Evolutionary conservation across 345 rosid species (phyloP).

Genomic region (Cardamine chenopodiifolia): DNA sequence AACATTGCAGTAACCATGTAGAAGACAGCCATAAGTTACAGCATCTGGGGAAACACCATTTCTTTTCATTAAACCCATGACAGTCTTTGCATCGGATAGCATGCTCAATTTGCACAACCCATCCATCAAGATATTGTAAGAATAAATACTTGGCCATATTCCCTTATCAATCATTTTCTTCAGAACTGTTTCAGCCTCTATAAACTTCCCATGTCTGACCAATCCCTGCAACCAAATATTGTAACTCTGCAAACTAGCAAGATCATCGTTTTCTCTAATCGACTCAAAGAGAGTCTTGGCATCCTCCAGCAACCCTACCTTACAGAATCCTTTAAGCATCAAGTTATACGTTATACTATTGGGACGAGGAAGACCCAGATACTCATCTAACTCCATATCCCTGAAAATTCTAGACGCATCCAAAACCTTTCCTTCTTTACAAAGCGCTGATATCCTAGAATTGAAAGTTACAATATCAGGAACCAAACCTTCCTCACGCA

Average conservation of each 20-base stretch:
- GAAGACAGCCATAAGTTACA: constrained; percentile 73
- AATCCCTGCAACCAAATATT: constrained; percentile 85
- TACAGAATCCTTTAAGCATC: constrained; percentile 81
- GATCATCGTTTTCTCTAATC: constrained; percentile 52
- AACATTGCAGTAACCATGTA: constrained; percentile 71
- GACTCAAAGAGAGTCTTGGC: constrained; percentile 69
- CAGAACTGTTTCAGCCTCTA: constrained; percentile 72
- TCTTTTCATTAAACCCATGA: constrained; percentile 60
- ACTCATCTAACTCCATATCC: constrained; percentile 82
- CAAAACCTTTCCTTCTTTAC: constrained; percentile 64
- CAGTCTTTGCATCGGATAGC: constrained; percentile 72
- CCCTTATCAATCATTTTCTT: constrained; percentile 66
- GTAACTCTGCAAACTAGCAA: constrained; percentile 65
- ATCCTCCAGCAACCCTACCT: constrained; percentile 80
- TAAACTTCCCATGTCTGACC: constrained; percentile 63
- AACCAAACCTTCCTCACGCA: constrained; percentile 71
- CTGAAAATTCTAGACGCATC: constrained; percentile 93
- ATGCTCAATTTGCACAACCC: constrained; percentile 86
- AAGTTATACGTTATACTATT: constrained; percentile 71
- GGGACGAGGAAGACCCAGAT: constrained; percentile 82
- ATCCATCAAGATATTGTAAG: constrained; percentile 77
- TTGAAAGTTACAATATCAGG: constrained; percentile 89
- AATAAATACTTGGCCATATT: constrained; percentile 62
- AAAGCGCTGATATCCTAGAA: constrained; percentile 85
- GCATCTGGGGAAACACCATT: constrained; percentile 69